Conservation (phyloP, 768 basidiomycete species). For the Rhizopogon vulgaris region DNA sequence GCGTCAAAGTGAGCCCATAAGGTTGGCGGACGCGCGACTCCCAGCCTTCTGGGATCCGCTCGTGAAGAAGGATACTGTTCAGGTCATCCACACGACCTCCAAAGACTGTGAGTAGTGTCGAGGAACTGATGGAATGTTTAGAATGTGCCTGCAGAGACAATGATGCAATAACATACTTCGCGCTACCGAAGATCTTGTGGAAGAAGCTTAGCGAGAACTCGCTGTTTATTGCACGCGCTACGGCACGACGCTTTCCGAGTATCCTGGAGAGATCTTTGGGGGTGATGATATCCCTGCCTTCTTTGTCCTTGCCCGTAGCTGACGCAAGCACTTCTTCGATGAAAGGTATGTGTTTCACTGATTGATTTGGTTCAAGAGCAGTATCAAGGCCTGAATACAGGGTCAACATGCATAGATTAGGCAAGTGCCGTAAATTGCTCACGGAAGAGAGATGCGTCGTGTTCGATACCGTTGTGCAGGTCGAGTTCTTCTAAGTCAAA, state of each 20-base stretch:
- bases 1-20: slow-evolving; percentile 52
- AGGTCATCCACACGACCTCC: slow-evolving; percentile 60
- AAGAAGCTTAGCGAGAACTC: slow-evolving; percentile 44
- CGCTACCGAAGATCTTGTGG: slow-evolving; percentile 62
- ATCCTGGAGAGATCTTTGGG: slow-evolving; percentile 54
- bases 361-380: slow-evolving; percentile 43
- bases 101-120: slow-evolving; percentile 62
- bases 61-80: slow-evolving; percentile 50
- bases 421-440: slow-evolving; percentile 1
- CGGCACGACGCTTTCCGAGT: slow-evolving; percentile 54
- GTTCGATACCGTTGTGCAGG: slow-evolving; percentile 57
- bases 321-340: slow-evolving; percentile 54
- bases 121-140: slow-evolving; percentile 36
- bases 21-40: slow-evolving; percentile 50
- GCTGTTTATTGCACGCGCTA: slow-evolving; percentile 48
- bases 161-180: slow-evolving; percentile 47
- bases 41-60: slow-evolving; percentile 69
- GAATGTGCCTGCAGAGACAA: neutral
- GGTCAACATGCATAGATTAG: neutral
- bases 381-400: slow-evolving; percentile 47
- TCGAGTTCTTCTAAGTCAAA: slow-evolving; percentile 65
- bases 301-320: slow-evolving; percentile 52
- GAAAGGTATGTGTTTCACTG: slow-evolving; percentile 39
- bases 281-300: slow-evolving; percentile 45
- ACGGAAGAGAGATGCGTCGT: slow-evolving; percentile 30